Evolutionary conservation across 805 yeast species (phyloP), one percentile per base, ranked within the genome.

Genomic region (Saturnispora diversa): DNA sequence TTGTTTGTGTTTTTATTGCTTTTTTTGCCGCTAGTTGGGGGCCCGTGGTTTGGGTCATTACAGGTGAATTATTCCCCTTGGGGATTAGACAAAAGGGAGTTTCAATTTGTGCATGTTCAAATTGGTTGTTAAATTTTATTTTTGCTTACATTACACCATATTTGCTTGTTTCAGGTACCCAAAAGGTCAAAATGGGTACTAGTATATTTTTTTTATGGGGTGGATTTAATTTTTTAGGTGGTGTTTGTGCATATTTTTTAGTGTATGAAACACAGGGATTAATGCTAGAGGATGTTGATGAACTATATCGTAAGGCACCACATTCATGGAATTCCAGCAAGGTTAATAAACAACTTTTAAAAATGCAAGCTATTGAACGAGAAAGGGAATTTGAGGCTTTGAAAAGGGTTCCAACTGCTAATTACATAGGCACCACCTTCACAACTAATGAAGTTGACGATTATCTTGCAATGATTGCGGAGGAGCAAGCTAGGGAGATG

Each of bases 11-110:
- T 2, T 84, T 83, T 52, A 83, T 84, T 52, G 83, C 85, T 2
- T 74, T 79, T 39, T 84, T 80, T 59, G 87, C 92, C 1, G 69
- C 84, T 6, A 72, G 86, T 4, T 84, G 92, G 92, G 94, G 90
- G 49, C 90, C 90, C 10, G 72, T 75, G 25, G 78, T 74, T 13
- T 84, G 92, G 92, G 92, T 77, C 17, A 60, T 74, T 21, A 70
- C 74, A 21, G 77, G 79, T 38, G 82, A 76, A 58, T 68, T 82
- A 35, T 84, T 72, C 56, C 78, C 85, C 20, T 65, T 84, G 39
- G 75, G 85, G 35, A 75, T 83, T 23, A 71, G 94, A 54, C 86
- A 84, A 47, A 79, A 79, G 55, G 82, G 88, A 11, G 82, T 82
- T 20, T 76, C 92, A 8, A 58, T 84, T 20, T 74, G 84, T 22